phyloP scores from a whole-genome alignment of 805 yeast genomes.

The Kluyveromyces starmeri region DNA sequence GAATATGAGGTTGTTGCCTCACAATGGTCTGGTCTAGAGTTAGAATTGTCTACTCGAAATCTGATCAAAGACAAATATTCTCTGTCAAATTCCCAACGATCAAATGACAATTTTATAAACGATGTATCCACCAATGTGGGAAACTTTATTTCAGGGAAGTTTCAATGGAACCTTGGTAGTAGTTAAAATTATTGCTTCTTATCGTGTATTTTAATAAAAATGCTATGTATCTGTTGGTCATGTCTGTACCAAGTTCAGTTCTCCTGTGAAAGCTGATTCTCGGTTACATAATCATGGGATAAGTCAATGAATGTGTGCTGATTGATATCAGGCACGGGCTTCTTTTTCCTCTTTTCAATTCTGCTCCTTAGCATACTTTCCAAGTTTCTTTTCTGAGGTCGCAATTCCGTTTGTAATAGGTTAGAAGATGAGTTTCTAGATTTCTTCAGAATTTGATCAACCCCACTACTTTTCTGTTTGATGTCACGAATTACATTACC shows the following conservation, averaged over 20 bases:
- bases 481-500: constrained; percentile 18
- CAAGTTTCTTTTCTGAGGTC: constrained; percentile 1
- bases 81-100: constrained; percentile 5
- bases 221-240: too few relatives aligned
- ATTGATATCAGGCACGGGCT: not conserved
- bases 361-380: constrained; percentile 1
- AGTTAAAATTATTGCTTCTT: not conserved
- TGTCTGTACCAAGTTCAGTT: too few relatives aligned
- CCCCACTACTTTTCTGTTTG: not conserved
- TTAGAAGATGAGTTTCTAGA: too few relatives aligned
- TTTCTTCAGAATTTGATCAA: too few relatives aligned
- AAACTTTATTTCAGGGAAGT: constrained; percentile 37
- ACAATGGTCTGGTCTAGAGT: constrained; percentile 52
- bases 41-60: constrained; percentile 30
- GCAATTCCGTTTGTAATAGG: too few relatives aligned
- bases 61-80: constrained; percentile 18
- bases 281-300: not conserved
- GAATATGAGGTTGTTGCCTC: constrained; percentile 47
- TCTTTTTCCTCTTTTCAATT: not conserved
- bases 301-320: not conserved
- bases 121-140: constrained; percentile 29
- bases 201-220: too few relatives aligned
- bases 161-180: constrained; percentile 45
- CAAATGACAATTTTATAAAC: constrained; percentile 4
- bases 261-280: constrained; percentile 2